Percentiles rank a stretch among this genome's conserved stretches.
These are phyloP conservation scores for Malassezia nana DNA, from an alignment of 1,284 basidiomycete genomes.

Conservation along the genomic window DNA sequence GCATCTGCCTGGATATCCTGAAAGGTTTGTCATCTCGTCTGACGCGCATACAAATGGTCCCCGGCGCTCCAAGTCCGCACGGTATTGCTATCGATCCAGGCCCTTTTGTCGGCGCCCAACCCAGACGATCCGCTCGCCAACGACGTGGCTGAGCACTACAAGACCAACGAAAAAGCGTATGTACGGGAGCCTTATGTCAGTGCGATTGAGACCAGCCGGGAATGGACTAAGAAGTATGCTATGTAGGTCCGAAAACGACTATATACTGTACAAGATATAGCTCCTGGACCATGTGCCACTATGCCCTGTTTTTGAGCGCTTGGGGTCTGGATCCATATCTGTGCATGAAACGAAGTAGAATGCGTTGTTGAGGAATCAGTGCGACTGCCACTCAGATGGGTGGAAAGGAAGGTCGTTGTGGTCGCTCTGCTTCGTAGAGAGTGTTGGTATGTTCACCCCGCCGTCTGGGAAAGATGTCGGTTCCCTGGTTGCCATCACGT, in stretches of 20 bases:
- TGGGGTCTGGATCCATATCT: too few species aligned
- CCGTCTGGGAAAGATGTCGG: background rate
- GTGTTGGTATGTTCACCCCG: background rate
- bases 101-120: slow-evolving; percentile 86
- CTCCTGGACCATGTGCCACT: too few species aligned
- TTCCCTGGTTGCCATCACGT: background rate
- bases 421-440: background rate
- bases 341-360: background rate
- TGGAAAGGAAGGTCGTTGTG: background rate
- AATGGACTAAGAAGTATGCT: slow-evolving; percentile 42
- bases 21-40: slow-evolving; percentile 58
- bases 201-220: slow-evolving; percentile 40
- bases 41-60: slow-evolving; percentile 81
- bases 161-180: slow-evolving; percentile 87
- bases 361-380: background rate
- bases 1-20: slow-evolving; percentile 94
- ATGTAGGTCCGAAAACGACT: background rate
- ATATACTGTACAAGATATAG: background rate
- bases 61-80: slow-evolving; percentile 96
- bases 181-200: slow-evolving; percentile 46
- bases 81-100: slow-evolving; percentile 90
- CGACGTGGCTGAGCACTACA: slow-evolving; percentile 90
- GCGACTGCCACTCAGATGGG: background rate
- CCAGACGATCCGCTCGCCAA: slow-evolving; percentile 97
- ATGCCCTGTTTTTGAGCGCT: too few species aligned